A percentile compares a stretch with the other conserved stretches of the same genome.
Evolutionary conservation across 1,284 basidiomycete genomes (phyloP).

Genomic region (Mrakiaceae sp.): DNA sequence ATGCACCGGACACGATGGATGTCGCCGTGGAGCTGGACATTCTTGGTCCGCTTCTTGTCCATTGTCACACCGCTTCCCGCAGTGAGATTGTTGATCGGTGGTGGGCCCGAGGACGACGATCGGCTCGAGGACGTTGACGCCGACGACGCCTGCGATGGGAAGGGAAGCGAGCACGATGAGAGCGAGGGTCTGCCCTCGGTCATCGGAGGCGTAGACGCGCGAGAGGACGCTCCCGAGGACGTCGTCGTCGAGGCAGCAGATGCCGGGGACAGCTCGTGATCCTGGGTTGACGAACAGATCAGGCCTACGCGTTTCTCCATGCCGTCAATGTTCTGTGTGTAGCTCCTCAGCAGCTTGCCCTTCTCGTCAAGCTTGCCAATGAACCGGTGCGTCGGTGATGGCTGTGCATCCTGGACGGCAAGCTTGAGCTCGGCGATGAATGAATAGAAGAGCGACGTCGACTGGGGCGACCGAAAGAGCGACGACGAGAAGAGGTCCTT

Average conservation of each 20-base stretch:
- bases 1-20: constrained; percentile 77
- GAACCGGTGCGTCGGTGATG: constrained; percentile 77
- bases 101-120: neutral
- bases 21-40: constrained; percentile 85
- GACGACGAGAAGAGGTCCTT: constrained; percentile 82
- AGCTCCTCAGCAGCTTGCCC: constrained; percentile 73
- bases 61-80: constrained; percentile 30
- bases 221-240: neutral
- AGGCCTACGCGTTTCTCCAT: constrained; percentile 74
- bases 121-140: neutral
- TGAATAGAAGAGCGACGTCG: constrained; percentile 81
- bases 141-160: constrained; percentile 1
- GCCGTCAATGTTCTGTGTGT: constrained; percentile 94
- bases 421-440: constrained; percentile 84
- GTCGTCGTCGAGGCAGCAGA: neutral
- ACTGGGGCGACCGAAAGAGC: constrained; percentile 65
- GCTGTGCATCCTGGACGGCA: constrained; percentile 65
- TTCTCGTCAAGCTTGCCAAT: constrained; percentile 72
- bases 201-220: neutral
- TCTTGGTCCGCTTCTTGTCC: constrained; percentile 56
- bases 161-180: neutral
- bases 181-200: neutral
- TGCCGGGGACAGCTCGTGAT: neutral
- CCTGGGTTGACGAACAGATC: constrained; percentile 41
- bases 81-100: neutral